These are phyloP conservation scores for Halophytophthora batemanensis DNA, from an alignment of 352 stramenopile species.

Conservation along the genomic window DNA sequence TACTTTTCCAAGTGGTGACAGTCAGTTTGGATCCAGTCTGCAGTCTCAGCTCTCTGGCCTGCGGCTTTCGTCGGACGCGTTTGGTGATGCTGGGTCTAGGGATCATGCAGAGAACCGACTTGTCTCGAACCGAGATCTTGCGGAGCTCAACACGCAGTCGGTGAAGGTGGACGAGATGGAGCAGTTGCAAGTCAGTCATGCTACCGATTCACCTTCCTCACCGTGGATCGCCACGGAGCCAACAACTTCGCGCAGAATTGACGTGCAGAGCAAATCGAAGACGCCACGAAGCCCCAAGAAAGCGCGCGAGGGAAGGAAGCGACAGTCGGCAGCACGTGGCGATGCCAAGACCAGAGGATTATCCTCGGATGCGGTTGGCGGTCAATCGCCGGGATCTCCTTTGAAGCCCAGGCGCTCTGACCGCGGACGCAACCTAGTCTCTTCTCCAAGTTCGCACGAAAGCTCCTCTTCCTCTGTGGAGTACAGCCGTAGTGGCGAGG, in stretches of 20 bases:
- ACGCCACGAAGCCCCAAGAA: conserved; percentile 20
- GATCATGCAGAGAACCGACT: conserved; percentile 2
- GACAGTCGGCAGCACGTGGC: conserved; percentile 16
- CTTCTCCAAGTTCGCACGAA: conserved; percentile 3
- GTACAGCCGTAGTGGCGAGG: neutral
- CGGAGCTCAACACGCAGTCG: conserved; percentile 70
- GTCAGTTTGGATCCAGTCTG: conserved; percentile 27
- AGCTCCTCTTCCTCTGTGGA: conserved; percentile 8
- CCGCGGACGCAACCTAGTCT: conserved; percentile 9
- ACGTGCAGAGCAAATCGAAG: conserved; percentile 28
- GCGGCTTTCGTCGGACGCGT: conserved; percentile 23
- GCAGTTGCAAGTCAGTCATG: conserved; percentile 11
- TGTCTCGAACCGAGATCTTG: conserved; percentile 47
- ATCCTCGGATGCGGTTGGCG: conserved; percentile 16
- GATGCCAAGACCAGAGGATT: conserved; percentile 19
- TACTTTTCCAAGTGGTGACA: conserved; percentile 16
- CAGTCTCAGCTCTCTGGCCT: conserved; percentile 21
- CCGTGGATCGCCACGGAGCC: conserved; percentile 11
- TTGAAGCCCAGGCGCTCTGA: conserved; percentile 14
- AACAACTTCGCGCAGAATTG: conserved; percentile 26
- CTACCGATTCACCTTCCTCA: conserved; percentile 9
- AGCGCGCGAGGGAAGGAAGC: conserved; percentile 13
- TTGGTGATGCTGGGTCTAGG: conserved; percentile 15
- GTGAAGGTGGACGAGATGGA: conserved; percentile 43
- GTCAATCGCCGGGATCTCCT: conserved; percentile 14